Base-by-base conservation (phyloP, 768 basidiomycete species). In the Cystobasidium ongulense region DNA sequence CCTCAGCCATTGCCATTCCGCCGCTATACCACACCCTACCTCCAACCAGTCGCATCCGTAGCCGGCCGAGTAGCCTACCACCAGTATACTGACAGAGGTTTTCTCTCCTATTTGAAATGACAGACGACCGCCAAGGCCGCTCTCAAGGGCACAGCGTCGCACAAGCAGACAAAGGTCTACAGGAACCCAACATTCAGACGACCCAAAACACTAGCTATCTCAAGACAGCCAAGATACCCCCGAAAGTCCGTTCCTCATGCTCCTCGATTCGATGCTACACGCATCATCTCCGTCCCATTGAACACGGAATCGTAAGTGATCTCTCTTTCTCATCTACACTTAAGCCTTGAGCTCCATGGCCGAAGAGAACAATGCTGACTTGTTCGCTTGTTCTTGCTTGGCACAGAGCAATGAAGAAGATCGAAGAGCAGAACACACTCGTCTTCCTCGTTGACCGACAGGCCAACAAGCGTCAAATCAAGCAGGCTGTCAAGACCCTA, bases 351-450 rank as follows among this genome's bases (percentile, higher is more conserved):
- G 61, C 29, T 33, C 53, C 18, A 39, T 21, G 18, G 63, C 31
- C 23, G 15, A n/a, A 39, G 57, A 18, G 10, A 61, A 10, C 13
- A 13, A 21, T 33, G n/a, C 53, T 52, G 29, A 57, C 31, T 31
- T 21, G 38, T 1, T 27, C 59, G 25, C 68, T 33, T 36, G 53
- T 31, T 50, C 25, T 71, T 18, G 33, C 18, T 88, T 15, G 3
- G n/a, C 3, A 50, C 46, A 50, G 46, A 50, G 94, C 95, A 76
- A 97, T 98, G 95, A 95, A 97, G 87, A 96, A 99, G 87, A 99
- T 99, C 73, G 95, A 99, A 86, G 95, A 97, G 83, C 89, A 97
- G 86, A 98, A 99, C 84, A 99, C 96, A 36, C 87, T 98, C 73
- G 96, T 99, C 74, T 99, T 98, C 86, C 89, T 98, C 75, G 93